Base-by-base conservation (phyloP, 1,284 basidiomycete species). In the Boletus holoroseus region DNA sequence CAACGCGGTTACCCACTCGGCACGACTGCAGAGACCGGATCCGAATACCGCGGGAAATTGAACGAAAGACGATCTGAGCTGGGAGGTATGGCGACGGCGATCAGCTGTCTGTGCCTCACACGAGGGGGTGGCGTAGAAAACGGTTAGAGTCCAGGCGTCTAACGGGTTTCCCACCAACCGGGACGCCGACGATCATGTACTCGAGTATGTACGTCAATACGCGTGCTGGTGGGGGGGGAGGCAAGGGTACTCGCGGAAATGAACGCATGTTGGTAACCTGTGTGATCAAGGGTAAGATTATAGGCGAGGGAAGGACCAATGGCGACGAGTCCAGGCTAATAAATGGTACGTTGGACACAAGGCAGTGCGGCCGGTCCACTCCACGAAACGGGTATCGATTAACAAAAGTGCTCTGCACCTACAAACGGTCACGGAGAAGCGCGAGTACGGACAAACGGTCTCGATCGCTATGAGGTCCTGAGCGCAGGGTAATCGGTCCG, bases 121-220 rank as follows among this genome's bases (percentile, higher is more conserved):
- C 53, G 44, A 62, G 60, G 58, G 58, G 60, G 60, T 62, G 58
- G 56, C 51, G 52, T 22, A 44, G 28, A 47, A 44, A 50, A 38
- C 24, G 49, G 47, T 37, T n/a, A 11, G 24, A 39, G 30, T n/a
- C 28, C 22, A 42, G 47, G 39, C 46, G 42, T 13, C 48, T 44
- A 39, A 8, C 38, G 48, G 27, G 18, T 24, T 49, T 60, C 51
- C 40, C 48, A 58, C 49, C 30, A 2, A 12, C 35, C 16, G 13
- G 24, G 26, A 43, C 28, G 39, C 50, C 28, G 48, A 39, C 22
- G 6, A 37, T 7, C 28, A 44, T 16, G 41, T 13, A 39, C n/a
- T 24, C 13, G n/a, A 49, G 46, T 64, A 64, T 62, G 60, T 64
- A 64, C 60, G 60, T 64, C 60, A 64, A 62, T 7, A 24, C 5